These are phyloP conservation scores for Claviceps fusiformis DNA, from an alignment of 2,329 filamentous ascomycete species.

Conservation along the genomic window DNA sequence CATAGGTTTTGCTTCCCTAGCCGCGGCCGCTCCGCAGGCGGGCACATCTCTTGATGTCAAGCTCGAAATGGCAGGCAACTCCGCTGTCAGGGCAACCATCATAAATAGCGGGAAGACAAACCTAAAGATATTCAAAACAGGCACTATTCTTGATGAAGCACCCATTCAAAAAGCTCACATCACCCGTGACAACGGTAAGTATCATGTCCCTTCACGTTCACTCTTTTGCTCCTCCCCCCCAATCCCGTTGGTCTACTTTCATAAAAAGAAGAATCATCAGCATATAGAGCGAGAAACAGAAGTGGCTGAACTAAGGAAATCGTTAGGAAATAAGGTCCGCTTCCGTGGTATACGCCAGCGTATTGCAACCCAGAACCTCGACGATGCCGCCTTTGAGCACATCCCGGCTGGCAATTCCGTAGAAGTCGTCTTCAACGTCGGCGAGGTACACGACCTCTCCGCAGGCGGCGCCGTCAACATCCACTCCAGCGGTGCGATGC, in stretches of 20 bases:
- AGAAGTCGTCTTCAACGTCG: slow-evolving; percentile 39
- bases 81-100: slow-evolving; percentile 36
- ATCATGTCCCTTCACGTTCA: slow-evolving; percentile 1
- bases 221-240: neutral
- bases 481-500: slow-evolving; percentile 40
- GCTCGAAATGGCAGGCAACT: slow-evolving; percentile 35
- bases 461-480: slow-evolving; percentile 41
- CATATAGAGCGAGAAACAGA: neutral
- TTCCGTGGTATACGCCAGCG: slow-evolving; percentile 33
- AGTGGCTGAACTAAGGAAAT: neutral
- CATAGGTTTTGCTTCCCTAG: neutral
- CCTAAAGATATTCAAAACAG: slow-evolving; percentile 37
- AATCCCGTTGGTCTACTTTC: neutral
- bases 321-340: slow-evolving; percentile 23
- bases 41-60: slow-evolving; percentile 27
- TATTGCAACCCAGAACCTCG: slow-evolving; percentile 19
- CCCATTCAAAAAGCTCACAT: slow-evolving; percentile 39
- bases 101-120: slow-evolving; percentile 36
- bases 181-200: slow-evolving; percentile 12
- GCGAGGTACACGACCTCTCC: slow-evolving; percentile 38
- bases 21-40: slow-evolving; percentile 1
- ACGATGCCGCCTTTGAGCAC: slow-evolving; percentile 33
- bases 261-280: neutral
- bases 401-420: slow-evolving; percentile 35
- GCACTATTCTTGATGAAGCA: slow-evolving; percentile 36